Conservation (phyloP, 495 filamentous ascomycete genomes). For the Tirmania nivea region DNA sequence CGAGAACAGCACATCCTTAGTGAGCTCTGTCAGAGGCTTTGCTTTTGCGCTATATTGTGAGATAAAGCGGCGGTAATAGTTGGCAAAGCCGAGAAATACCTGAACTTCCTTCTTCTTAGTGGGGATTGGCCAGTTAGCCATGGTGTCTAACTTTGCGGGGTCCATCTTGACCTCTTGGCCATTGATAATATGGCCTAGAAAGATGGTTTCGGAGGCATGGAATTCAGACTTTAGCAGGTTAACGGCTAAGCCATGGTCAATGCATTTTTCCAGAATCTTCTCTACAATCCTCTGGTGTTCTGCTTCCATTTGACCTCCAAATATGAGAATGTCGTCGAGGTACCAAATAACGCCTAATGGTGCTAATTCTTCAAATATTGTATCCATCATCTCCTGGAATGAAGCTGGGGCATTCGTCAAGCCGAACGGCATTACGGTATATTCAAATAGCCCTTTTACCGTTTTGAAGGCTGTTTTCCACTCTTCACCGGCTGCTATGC, state of each 20-base stretch:
- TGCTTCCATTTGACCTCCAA: conserved; percentile 5
- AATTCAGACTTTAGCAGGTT: not conserved
- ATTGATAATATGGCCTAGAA: not conserved
- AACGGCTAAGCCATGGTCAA: not conserved
- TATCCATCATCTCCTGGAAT: conserved; percentile 19
- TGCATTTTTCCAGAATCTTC: conserved; percentile 5
- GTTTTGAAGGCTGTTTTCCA: conserved; percentile 21
- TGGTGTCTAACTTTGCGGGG: conserved; percentile 1
- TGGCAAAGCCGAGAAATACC: conserved; percentile 10
- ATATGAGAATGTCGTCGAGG: conserved; percentile 23
- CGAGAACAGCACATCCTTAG: not conserved
- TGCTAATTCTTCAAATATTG: conserved; percentile 9
- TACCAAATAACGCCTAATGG: conserved; percentile 16
- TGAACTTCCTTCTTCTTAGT: conserved; percentile 10
- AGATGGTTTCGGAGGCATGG: not conserved
- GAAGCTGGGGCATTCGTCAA: conserved; percentile 17
- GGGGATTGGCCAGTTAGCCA: conserved; percentile 4
- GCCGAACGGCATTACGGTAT: conserved; percentile 18
- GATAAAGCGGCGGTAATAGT: conserved; percentile 7
- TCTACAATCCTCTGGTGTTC: conserved; percentile 7
- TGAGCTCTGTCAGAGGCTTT: conserved; percentile 1
- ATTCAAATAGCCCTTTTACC: conserved; percentile 16
- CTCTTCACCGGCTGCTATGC: conserved; percentile 17
- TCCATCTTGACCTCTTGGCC: not conserved
- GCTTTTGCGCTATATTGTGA: not conserved